A percentile compares a stretch with the other conserved stretches of the same genome.
phyloP scores from a whole-genome alignment of 768 basidiomycete genomes.

The Lepiota venenata region DNA sequence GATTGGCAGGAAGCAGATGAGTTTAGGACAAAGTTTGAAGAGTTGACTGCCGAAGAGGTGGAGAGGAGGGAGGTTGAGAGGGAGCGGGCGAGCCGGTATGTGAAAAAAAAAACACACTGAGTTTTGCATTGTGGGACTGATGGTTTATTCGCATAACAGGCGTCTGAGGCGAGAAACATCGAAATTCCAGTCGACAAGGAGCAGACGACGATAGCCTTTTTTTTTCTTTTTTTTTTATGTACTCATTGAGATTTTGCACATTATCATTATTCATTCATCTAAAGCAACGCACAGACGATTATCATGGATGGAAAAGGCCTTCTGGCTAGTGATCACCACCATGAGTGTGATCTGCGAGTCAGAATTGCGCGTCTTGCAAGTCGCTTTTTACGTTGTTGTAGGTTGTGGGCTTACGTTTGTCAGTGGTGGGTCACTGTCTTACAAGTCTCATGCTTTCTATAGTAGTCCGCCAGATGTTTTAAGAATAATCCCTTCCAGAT shows the following conservation, averaged over 20 bases:
- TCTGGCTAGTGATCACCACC: too few relatives aligned
- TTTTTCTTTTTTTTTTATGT: background rate
- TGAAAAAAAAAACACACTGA: too few relatives aligned
- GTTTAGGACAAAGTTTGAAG: conserved; percentile 85
- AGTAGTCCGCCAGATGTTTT: too few relatives aligned
- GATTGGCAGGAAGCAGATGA: conserved; percentile 94
- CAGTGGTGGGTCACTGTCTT: too few relatives aligned
- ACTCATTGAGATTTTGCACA: background rate
- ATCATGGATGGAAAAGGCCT: too few relatives aligned
- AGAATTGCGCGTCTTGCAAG: too few relatives aligned
- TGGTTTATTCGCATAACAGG: conserved; percentile 29
- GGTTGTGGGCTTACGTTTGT: too few relatives aligned
- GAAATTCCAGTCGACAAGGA: conserved; percentile 53
- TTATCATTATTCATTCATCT: conserved; percentile 7
- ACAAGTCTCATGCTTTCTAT: too few relatives aligned
- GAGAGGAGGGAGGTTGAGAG: conserved; percentile 86
- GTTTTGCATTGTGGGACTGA: background rate
- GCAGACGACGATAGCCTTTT: conserved; percentile 29
- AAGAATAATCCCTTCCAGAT: too few relatives aligned
- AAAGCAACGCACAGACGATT: background rate
- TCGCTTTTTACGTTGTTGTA: too few relatives aligned
- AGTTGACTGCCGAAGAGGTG: conserved; percentile 86
- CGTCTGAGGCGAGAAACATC: conserved; percentile 64
- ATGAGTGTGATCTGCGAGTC: too few relatives aligned
- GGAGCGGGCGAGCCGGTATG: conserved; percentile 72